Evolutionary conservation across 768 basidiomycete species (phyloP).

Genomic region (Leccinum longicurvipes): DNA sequence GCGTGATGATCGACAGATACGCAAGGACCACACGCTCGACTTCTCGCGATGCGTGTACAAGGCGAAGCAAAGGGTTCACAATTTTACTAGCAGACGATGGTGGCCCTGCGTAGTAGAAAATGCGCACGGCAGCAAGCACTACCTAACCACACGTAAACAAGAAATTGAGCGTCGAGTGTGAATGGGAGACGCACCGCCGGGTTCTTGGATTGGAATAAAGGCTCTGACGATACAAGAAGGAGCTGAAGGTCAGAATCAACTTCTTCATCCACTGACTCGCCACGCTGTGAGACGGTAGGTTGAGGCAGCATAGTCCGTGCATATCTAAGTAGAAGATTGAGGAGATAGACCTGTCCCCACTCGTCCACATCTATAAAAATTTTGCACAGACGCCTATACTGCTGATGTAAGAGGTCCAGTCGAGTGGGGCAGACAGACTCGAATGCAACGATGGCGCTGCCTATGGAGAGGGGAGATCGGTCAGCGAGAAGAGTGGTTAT

Average conservation of each 20-base stretch:
- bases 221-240: conserved; percentile 66
- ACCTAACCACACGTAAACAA: conserved; percentile 47
- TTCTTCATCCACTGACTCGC: conserved; percentile 45
- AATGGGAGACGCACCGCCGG: conserved; percentile 60
- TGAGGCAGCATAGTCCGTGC: conserved; percentile 78
- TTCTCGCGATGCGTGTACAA: conserved; percentile 68
- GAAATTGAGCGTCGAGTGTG: neutral
- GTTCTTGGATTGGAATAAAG: conserved; percentile 82
- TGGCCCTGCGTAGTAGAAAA: conserved; percentile 72
- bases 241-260: conserved; percentile 77
- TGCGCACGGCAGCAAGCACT: conserved; percentile 68
- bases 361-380: conserved; percentile 91
- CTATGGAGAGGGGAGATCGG: conserved; percentile 82
- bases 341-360: conserved; percentile 87
- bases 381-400: conserved; percentile 81
- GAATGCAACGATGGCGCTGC: conserved; percentile 83
- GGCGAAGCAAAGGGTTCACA: conserved; percentile 68
- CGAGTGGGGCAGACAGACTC: conserved; percentile 82
- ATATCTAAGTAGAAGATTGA: conserved; percentile 79
- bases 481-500: conserved; percentile 65
- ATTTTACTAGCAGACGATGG: conserved; percentile 53
- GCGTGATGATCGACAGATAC: conserved; percentile 65
- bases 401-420: conserved; percentile 83
- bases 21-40: conserved; percentile 72
- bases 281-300: conserved; percentile 40